Base-by-base conservation (phyloP, 345 rosid species). In the Erysimum cheiranthoides region DNA sequence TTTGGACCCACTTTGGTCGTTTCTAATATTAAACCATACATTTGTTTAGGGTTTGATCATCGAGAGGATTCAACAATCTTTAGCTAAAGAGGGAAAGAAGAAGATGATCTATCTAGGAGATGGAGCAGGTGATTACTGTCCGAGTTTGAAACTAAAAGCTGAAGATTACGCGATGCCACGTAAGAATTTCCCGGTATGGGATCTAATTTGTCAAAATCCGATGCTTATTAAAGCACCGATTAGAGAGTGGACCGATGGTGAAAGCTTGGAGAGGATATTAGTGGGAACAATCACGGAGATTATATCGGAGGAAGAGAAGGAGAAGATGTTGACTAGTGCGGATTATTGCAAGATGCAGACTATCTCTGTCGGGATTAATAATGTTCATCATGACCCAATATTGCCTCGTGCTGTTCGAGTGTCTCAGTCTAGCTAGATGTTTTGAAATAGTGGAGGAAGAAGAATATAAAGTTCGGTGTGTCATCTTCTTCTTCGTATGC, bases 71-170 rank as follows among this genome's bases (percentile, higher is more conserved):
- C 86, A 87, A 80, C 87, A 86, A 40, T 83, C 88, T 4, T 5
- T 86, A 7, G 21, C 82, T 10, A 78, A 83, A 3, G 90, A 86
- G 45, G 93, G 75, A 4, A 86, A 80, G 58, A 86, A 81, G 62
- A 85, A 71, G 60, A 72, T 94, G 30, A 81, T 91, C 9, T 94
- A 94, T 56, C 84, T 90, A 7, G 98, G 98, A 21, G 96, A 94
- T 68, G 98, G 98, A 7, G 73, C 42, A 4, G 96, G 93, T 0
- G 98, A 94, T 75, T 94, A 85, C 73, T 94, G 98, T 66, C 96
- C 97, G 1, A 85, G 85, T 71, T 73, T 94, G 80, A 91, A 80
- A 82, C 95, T 94, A 3, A 61, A 38, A 4, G 71, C 85, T 10
- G 61, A 71, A 45, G 96, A 90, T 77, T 74, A 72, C 61, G 54